Conservation (phyloP, 768 basidiomycete species). For the Goffeauzyma gilvescens region DNA sequence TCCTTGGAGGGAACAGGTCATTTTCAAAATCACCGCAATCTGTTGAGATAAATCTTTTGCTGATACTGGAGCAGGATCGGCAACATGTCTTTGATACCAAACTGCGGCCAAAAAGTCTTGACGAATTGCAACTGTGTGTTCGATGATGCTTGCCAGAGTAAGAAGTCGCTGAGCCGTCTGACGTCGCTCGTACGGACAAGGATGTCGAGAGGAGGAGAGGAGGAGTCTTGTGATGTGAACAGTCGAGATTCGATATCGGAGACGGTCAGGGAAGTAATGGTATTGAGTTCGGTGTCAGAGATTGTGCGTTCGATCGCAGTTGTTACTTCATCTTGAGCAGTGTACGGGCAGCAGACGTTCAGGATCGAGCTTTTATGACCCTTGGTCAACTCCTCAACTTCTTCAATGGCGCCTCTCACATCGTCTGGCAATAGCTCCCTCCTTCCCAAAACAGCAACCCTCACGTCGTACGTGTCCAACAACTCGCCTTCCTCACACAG, state of each 20-base stretch:
- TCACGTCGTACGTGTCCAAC: conserved; percentile 61
- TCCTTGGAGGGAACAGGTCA: no score
- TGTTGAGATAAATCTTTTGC: conserved; percentile 44
- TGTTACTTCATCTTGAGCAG: conserved; percentile 77
- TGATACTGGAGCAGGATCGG: conserved; percentile 80
- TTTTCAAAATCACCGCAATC: neutral
- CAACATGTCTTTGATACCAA: conserved; percentile 66
- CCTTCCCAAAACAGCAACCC: conserved; percentile 63
- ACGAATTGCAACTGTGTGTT: conserved; percentile 74
- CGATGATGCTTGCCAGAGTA: conserved; percentile 89
- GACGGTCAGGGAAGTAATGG: neutral
- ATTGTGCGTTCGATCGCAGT: conserved; percentile 45
- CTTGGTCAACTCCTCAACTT: conserved; percentile 56
- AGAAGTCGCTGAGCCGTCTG: conserved; percentile 64
- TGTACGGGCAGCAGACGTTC: conserved; percentile 83
- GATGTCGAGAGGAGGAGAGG: conserved; percentile 58
- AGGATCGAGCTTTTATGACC: conserved; percentile 48
- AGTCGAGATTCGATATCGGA: neutral
- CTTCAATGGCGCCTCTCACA: conserved; percentile 48
- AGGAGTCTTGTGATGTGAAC: neutral
- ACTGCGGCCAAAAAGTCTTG: conserved; percentile 76
- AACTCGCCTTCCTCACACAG: conserved; percentile 60
- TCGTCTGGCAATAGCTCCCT: conserved; percentile 54
- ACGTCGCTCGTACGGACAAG: conserved; percentile 84
- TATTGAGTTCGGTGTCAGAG: conserved; percentile 5